Conservation (phyloP, 495 filamentous ascomycete species). For the Rusavskia elegans region DNA sequence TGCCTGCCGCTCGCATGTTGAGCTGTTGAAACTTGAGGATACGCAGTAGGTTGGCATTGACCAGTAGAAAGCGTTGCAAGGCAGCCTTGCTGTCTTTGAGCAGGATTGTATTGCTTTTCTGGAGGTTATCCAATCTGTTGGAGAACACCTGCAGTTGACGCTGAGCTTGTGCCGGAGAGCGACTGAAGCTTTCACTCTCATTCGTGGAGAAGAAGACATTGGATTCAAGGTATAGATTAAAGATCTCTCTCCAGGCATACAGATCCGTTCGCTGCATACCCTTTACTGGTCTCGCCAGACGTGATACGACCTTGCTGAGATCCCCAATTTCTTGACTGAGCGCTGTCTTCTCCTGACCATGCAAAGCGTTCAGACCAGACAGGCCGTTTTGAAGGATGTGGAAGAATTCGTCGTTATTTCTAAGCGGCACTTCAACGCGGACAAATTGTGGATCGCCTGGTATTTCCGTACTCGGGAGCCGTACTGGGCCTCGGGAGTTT, state of each 20-base stretch:
- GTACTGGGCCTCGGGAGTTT: neutral
- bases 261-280: slow-evolving; percentile 42
- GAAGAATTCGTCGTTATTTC: slow-evolving; percentile 55
- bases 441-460: neutral
- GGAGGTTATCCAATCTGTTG: slow-evolving; percentile 28
- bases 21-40: slow-evolving; percentile 60
- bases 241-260: slow-evolving; percentile 55
- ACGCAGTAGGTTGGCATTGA: slow-evolving; percentile 48
- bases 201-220: slow-evolving; percentile 58
- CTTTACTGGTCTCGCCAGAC: slow-evolving; percentile 39
- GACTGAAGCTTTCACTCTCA: slow-evolving; percentile 36
- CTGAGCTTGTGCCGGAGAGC: slow-evolving; percentile 34
- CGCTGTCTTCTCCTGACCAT: slow-evolving; percentile 36
- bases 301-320: slow-evolving; percentile 39
- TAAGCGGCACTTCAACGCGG: slow-evolving; percentile 45
- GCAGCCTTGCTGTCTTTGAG: slow-evolving; percentile 35
- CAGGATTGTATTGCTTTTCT: slow-evolving; percentile 15
- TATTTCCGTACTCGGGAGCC: neutral
- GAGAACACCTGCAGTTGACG: slow-evolving; percentile 43
- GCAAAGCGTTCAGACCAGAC: slow-evolving; percentile 39
- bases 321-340: slow-evolving; percentile 35
- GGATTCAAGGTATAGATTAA: slow-evolving; percentile 51
- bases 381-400: slow-evolving; percentile 45
- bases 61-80: slow-evolving; percentile 41
- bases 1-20: slow-evolving; percentile 49